Evolutionary conservation across 202 grass and related monocot species (phyloP).

Genomic region (Carex sylvatica): DNA sequence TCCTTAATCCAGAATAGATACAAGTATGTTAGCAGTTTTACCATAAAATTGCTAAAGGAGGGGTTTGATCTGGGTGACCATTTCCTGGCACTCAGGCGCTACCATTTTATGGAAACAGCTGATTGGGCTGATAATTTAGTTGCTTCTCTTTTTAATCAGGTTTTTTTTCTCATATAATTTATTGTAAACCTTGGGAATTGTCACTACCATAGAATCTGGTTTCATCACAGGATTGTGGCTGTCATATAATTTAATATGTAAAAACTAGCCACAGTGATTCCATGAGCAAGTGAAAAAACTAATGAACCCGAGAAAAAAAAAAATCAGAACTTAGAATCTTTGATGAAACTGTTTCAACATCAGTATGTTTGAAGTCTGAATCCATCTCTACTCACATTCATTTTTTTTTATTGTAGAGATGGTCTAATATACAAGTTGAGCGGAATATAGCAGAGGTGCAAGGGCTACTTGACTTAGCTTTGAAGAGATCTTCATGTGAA

Average conservation of each 20-base stretch:
- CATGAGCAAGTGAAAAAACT: background rate
- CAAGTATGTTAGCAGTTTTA: slow-evolving; percentile 96
- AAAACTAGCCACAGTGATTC: background rate
- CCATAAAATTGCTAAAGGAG: slow-evolving; percentile 92
- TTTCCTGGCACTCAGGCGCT: slow-evolving; percentile 68
- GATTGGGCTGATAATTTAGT: slow-evolving; percentile 90
- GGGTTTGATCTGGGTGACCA: slow-evolving; percentile 84
- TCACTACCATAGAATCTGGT: background rate
- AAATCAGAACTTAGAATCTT: background rate
- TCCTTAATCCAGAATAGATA: slow-evolving; percentile 78
- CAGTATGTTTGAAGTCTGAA: slow-evolving; percentile 26
- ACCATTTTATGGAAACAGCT: slow-evolving; percentile 94
- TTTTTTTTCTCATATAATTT: slow-evolving; percentile 28
- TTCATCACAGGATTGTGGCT: background rate
- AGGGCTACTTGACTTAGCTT: slow-evolving; percentile 78
- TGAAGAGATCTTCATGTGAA: slow-evolving; percentile 90
- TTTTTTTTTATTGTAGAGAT: slow-evolving; percentile 48
- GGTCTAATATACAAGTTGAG: slow-evolving; percentile 55
- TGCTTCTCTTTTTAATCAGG: slow-evolving; percentile 65
- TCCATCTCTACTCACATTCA: slow-evolving; percentile 23
- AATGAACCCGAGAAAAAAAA: background rate
- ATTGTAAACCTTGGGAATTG: background rate
- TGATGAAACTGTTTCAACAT: slow-evolving; percentile 14
- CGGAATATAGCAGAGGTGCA: slow-evolving; percentile 77
- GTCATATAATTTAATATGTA: background rate